A percentile compares a stretch with the other conserved stretches of the same genome.
Conservation (phyloP, 768 basidiomycete species). For the Astraeus odoratus region DNA sequence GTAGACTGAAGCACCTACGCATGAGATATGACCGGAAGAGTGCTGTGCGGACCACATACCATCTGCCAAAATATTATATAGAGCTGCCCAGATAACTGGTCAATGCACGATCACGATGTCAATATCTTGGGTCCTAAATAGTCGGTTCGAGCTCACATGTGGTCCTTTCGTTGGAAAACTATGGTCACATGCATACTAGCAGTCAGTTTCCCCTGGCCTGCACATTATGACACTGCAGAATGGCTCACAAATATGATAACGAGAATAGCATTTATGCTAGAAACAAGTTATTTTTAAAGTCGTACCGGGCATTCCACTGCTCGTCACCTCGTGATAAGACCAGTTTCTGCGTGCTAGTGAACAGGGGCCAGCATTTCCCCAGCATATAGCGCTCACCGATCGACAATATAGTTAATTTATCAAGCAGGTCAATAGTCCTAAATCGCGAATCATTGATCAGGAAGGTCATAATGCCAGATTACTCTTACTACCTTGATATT, state of each 20-base stretch:
- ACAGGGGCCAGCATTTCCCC: neutral
- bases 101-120: neutral
- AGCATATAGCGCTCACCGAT: neutral
- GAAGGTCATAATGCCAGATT: neutral
- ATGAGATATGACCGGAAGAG: neutral
- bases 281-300: neutral
- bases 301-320: neutral
- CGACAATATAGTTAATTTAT: conserved; percentile 1
- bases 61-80: conserved; percentile 3
- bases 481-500: neutral
- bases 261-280: conserved; percentile 2
- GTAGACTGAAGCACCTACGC: neutral
- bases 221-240: neutral
- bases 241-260: conserved; percentile 1
- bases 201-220: neutral
- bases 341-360: neutral
- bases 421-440: neutral
- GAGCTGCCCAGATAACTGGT: conserved; percentile 1
- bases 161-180: neutral
- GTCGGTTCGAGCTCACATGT: neutral
- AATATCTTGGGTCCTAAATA: neutral
- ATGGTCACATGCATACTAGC: neutral
- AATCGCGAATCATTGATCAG: neutral
- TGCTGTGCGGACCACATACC: neutral
- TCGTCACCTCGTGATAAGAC: neutral